Conservation (phyloP, 805 yeast species). For the Pichia pseudocactophila region DNA sequence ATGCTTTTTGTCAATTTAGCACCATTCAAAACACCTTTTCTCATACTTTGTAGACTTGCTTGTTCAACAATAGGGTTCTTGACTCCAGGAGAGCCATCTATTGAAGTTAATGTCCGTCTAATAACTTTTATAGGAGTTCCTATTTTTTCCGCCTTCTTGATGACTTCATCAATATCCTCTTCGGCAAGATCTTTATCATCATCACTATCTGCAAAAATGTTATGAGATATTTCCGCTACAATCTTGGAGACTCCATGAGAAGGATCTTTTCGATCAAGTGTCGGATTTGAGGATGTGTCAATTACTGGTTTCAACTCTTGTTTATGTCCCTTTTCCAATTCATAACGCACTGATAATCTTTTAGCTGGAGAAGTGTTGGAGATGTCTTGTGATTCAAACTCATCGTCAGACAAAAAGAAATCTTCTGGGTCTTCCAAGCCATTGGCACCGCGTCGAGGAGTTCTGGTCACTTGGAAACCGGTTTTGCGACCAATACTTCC, state of each 20-base stretch:
- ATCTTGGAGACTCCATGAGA: not conserved
- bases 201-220: not conserved
- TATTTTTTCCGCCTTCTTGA: conserved; percentile 21
- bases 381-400: conserved; percentile 22
- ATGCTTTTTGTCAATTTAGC: conserved; percentile 21
- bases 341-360: conserved; percentile 1
- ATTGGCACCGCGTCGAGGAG: conserved; percentile 44
- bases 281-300: not conserved
- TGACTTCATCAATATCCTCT: conserved; percentile 24
- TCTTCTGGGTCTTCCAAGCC: conserved; percentile 65
- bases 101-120: conserved; percentile 13
- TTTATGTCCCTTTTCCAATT: not conserved
- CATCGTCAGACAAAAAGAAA: conserved; percentile 47
- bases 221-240: too few species aligned
- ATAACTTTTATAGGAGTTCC: conserved; percentile 24
- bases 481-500: conserved; percentile 62
- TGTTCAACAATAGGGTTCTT: not conserved
- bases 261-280: not conserved
- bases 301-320: not conserved
- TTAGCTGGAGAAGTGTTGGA: conserved; percentile 9
- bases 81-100: conserved; percentile 15
- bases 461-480: conserved; percentile 33
- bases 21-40: conserved; percentile 4
- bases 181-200: conserved; percentile 9
- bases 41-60: not conserved